Evolutionary conservation across 2,329 filamentous ascomycete genomes (phyloP).

Genomic region (Aspergillus texensis): DNA sequence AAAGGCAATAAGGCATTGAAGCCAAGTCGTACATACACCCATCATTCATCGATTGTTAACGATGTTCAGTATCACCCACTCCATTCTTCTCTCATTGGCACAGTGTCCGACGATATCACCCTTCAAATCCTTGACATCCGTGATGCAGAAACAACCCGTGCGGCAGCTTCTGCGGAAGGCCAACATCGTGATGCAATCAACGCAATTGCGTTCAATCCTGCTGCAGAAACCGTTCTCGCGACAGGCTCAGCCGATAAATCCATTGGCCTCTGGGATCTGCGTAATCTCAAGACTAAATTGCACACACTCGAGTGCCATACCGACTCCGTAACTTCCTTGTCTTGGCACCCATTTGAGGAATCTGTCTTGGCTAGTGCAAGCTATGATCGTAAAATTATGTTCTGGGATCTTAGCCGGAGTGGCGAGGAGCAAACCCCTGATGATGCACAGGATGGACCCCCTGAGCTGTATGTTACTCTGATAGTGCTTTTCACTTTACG

Average conservation of each 20-base stretch:
- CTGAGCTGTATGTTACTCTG: constrained; percentile 73
- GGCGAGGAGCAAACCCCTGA: constrained; percentile 95
- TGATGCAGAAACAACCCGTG: constrained; percentile 63
- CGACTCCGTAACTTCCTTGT: constrained; percentile 85
- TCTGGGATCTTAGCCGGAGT: constrained; percentile 92
- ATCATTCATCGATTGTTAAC: constrained; percentile 90
- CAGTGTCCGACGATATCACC: constrained; percentile 92
- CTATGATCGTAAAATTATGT: constrained; percentile 90
- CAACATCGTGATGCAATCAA: constrained; percentile 95
- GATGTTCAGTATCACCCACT: constrained; percentile 95
- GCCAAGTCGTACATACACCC: constrained; percentile 75
- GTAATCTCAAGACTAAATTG: constrained; percentile 85
- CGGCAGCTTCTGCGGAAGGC: constrained; percentile 68
- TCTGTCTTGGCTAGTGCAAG: constrained; percentile 87
- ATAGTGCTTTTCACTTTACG: constrained; percentile 1
- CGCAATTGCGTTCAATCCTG: constrained; percentile 90
- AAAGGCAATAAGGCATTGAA: constrained; percentile 70
- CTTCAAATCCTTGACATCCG: constrained; percentile 91
- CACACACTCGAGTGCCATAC: constrained; percentile 87
- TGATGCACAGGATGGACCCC: constrained; percentile 90
- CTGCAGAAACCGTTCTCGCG: constrained; percentile 84
- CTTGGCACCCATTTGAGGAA: constrained; percentile 92
- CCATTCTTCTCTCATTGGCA: constrained; percentile 82
- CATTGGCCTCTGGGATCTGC: constrained; percentile 91
- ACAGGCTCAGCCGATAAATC: constrained; percentile 96